Evolutionary conservation across 208 protist species (phyloP).

Genomic region (Zelonia costaricensis): DNA sequence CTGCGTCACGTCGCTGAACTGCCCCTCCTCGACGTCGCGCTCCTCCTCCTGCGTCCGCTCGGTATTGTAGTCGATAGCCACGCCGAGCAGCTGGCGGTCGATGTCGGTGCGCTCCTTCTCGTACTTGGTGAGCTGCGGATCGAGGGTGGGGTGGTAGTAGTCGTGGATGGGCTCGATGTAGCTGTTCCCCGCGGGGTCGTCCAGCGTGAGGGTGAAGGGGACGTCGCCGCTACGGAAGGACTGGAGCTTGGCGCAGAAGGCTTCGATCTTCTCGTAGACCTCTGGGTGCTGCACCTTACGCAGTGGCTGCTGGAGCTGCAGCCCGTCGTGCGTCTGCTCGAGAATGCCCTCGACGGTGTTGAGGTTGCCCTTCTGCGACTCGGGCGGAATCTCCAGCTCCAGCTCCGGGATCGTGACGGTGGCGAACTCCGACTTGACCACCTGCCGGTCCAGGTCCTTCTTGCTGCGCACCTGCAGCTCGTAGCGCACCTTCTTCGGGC

Average conservation of each 20-base stretch:
- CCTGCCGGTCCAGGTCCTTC: slow-evolving; percentile 91
- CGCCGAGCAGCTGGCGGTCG: slow-evolving; percentile 84
- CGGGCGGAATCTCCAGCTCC: slow-evolving; percentile 92
- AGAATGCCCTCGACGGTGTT: slow-evolving; percentile 96
- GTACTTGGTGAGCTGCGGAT: slow-evolving; percentile 82
- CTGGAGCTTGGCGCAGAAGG: slow-evolving; percentile 78
- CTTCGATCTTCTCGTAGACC: slow-evolving; percentile 78
- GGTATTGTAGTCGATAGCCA: slow-evolving; percentile 90
- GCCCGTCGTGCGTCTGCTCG: slow-evolving; percentile 72
- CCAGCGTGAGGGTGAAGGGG: slow-evolving; percentile 93
- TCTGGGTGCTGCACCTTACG: slow-evolving; percentile 77
- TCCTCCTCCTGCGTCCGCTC: slow-evolving; percentile 72
- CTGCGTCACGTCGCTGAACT: slow-evolving; percentile 65
- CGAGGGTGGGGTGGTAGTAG: slow-evolving; percentile 89
- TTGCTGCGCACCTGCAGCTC: slow-evolving; percentile 80
- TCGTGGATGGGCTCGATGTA: slow-evolving; percentile 93
- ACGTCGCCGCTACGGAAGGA: slow-evolving; percentile 55
- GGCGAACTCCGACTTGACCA: slow-evolving; percentile 94
- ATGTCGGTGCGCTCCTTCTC: slow-evolving; percentile 86
- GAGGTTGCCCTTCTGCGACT: slow-evolving; percentile 87
- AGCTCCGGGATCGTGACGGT: slow-evolving; percentile 91
- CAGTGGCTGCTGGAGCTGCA: slow-evolving; percentile 76
- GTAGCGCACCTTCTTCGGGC: slow-evolving; percentile 79
- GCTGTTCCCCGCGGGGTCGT: slow-evolving; percentile 93
- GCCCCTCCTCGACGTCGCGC: slow-evolving; percentile 74